Percentiles rank a stretch among this genome's conserved stretches.
Evolutionary conservation across 768 basidiomycete genomes (phyloP).

Genomic region (Rhizopogon sp.): DNA sequence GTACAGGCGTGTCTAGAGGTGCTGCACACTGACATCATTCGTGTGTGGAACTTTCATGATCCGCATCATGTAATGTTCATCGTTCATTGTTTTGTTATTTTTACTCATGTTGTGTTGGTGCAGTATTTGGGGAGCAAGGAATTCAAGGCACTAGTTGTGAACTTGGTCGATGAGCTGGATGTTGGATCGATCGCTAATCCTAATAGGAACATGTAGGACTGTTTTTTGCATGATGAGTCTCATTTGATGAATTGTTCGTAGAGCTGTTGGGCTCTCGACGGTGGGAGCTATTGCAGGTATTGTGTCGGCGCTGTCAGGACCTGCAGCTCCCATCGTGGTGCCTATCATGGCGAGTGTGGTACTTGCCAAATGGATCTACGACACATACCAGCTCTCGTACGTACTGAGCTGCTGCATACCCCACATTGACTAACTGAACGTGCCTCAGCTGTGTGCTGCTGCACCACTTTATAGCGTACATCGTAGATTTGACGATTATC

Average conservation of each 20-base stretch:
- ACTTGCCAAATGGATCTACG: no score
- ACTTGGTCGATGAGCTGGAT: background rate
- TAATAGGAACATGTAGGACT: background rate
- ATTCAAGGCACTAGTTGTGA: background rate
- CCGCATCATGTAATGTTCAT: background rate
- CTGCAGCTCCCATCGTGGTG: background rate
- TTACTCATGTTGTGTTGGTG: background rate
- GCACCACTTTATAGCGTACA: constrained; percentile 19
- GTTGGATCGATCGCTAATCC: background rate
- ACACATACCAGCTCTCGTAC: background rate
- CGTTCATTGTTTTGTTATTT: no score
- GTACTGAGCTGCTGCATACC: background rate
- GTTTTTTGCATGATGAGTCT: no score
- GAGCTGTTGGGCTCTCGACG: background rate
- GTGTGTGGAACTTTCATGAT: constrained; percentile 14
- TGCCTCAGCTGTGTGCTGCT: constrained; percentile 2
- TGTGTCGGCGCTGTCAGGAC: background rate
- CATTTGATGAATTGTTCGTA: background rate
- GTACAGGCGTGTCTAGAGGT: constrained; percentile 8
- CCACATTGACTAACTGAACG: background rate
- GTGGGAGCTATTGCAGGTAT: background rate
- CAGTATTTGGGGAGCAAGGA: background rate
- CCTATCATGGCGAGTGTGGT: background rate
- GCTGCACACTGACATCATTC: constrained; percentile 14
- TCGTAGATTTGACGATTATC: constrained; percentile 18